These are phyloP conservation scores for Kodamaea arcana DNA, from an alignment of 1,139 yeast species.

Conservation along the genomic window DNA sequence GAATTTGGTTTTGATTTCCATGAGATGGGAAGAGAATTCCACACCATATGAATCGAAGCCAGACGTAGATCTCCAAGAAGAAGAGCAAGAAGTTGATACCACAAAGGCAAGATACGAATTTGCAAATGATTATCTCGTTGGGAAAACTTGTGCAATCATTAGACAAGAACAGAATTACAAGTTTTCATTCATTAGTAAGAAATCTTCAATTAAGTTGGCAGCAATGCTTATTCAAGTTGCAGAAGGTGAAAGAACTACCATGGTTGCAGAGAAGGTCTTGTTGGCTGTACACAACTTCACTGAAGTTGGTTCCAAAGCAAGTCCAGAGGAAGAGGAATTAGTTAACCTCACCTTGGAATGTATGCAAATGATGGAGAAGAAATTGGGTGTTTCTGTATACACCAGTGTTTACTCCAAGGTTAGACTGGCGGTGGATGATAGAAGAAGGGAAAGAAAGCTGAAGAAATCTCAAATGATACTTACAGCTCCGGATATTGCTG, in stretches of 20 bases:
- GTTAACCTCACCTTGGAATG: conserved; percentile 64
- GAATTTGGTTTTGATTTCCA: conserved; percentile 59
- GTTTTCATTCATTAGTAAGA: conserved; percentile 57
- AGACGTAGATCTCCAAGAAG: conserved; percentile 16
- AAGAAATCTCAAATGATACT: conserved; percentile 76
- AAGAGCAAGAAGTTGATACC: conserved; percentile 7
- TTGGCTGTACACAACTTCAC: conserved; percentile 58
- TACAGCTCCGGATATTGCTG: conserved; percentile 75
- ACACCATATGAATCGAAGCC: conserved; percentile 26
- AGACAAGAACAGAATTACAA: conserved; percentile 56
- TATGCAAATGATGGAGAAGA: conserved; percentile 60
- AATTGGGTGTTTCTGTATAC: conserved; percentile 71
- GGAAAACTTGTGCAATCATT: conserved; percentile 57
- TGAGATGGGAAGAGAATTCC: conserved; percentile 54
- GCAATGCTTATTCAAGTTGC: conserved; percentile 54
- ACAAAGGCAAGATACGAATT: conserved; percentile 20
- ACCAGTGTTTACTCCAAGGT: conserved; percentile 63
- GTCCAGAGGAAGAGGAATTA: conserved; percentile 47
- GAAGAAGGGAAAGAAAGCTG: conserved; percentile 73
- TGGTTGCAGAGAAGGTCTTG: conserved; percentile 46
- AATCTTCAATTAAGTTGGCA: conserved; percentile 56
- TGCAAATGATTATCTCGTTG: conserved; percentile 62
- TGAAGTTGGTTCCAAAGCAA: conserved; percentile 35
- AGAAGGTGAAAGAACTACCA: conserved; percentile 31
- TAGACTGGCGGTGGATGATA: conserved; percentile 50